Evolutionary conservation across 1,139 yeast genomes (phyloP), one percentile per base, ranked within the genome.

Genomic region (Scheffersomyces titani): DNA sequence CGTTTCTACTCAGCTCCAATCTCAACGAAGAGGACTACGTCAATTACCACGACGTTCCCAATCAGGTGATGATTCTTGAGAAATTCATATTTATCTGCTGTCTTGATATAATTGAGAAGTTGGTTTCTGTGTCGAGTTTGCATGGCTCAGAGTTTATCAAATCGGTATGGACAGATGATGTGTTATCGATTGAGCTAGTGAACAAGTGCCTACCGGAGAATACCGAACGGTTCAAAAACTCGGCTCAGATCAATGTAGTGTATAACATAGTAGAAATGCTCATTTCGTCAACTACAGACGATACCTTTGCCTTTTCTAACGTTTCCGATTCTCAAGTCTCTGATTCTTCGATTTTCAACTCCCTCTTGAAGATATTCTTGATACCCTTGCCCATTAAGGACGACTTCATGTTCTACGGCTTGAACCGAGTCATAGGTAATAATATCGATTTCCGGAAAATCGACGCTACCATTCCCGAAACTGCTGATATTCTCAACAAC

Each of bases 351-450:
- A 64, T 81, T 5, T 69, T 80, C 51, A 71, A 72, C 36, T 72
- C 85, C 6, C 63, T 83, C 47, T 69, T 79, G 30, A 79, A 77
- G 60, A 69, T 76, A 50, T 71, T 77, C 52, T 62, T 77, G 19
- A 70, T 77, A 4, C 85, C 81, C 30, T 68, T 81, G 4, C 78
- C 82, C 0, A 65, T 76, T 46, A 73, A 72, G 52, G 74, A 71
- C 2, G 81, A 77, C 56, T 76, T 81, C 53, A 70, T 74, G 68
- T 74, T 81, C 52, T 81, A 74, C 62, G 89, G 91, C 0, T 70
- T 87, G 55, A 86, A 84, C 64, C 66, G 88, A 59, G 61, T 77
- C 1, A 59, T 84, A 44, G 90, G 90, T 0, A 83, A 83, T 59
- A 85, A 84, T 61, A 57, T 61, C 3, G 84, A 79, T 63, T 71